Percentiles rank a stretch among this genome's conserved stretches.
phyloP scores from a whole-genome alignment of 2,329 filamentous ascomycete species.

The Pestalotiopsis fici region DNA sequence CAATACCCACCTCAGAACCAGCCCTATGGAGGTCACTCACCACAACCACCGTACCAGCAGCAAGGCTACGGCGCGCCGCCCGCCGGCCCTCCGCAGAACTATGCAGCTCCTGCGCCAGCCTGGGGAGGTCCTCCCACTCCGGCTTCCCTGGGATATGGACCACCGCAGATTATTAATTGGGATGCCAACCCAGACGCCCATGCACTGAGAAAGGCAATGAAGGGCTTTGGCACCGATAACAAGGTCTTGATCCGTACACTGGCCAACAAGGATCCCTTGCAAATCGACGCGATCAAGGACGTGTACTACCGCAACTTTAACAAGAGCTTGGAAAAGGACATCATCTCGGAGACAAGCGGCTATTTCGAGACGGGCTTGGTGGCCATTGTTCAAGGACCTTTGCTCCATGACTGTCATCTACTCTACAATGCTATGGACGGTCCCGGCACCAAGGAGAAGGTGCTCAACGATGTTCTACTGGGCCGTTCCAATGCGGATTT shows the following conservation, averaged over 20 bases:
- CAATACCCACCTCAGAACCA: slow-evolving; percentile 6
- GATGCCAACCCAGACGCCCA: slow-evolving; percentile 72
- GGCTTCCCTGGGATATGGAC: slow-evolving; percentile 74
- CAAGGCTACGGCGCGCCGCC: slow-evolving; percentile 10
- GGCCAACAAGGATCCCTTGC: slow-evolving; percentile 73
- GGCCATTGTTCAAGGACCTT: slow-evolving; percentile 75
- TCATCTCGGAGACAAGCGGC: slow-evolving; percentile 75
- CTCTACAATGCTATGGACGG: slow-evolving; percentile 75
- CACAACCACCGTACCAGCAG: slow-evolving; percentile 1
- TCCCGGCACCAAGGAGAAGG: slow-evolving; percentile 79
- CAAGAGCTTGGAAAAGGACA: slow-evolving; percentile 72
- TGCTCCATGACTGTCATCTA: slow-evolving; percentile 73
- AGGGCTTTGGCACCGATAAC: slow-evolving; percentile 90
- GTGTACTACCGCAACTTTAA: slow-evolving; percentile 66
- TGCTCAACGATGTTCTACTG: slow-evolving; percentile 85
- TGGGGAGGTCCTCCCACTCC: slow-evolving; percentile 53
- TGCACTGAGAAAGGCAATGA: slow-evolving; percentile 80
- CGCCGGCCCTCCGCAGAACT: slow-evolving; percentile 39
- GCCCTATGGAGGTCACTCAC: slow-evolving; percentile 4
- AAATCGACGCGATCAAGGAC: slow-evolving; percentile 68
- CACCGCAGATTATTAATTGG: slow-evolving; percentile 68
- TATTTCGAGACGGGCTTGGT: slow-evolving; percentile 76
- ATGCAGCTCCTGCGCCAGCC: slow-evolving; percentile 24
- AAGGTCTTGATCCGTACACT: slow-evolving; percentile 71
- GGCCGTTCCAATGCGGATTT: slow-evolving; percentile 85